Conservation (phyloP, 1,284 basidiomycete genomes). For the Tilletia walkeri region DNA sequence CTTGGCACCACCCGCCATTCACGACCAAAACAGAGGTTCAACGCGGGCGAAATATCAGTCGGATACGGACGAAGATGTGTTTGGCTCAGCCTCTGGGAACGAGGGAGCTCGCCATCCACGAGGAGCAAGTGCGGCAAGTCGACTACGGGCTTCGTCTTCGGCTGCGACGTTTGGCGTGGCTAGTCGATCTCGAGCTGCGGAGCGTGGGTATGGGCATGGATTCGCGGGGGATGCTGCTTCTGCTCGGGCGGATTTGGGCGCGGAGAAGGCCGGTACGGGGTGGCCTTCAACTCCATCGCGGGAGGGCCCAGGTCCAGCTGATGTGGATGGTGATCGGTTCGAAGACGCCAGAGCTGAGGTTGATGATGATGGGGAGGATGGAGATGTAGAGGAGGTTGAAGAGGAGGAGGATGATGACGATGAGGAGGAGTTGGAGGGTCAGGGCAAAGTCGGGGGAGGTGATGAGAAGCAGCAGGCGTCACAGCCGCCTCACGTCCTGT, state of each 20-base stretch:
- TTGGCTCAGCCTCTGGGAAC: background rate
- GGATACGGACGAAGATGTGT: slow-evolving; percentile 4
- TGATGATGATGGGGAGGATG: background rate
- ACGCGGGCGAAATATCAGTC: background rate
- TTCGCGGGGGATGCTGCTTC: slow-evolving; percentile 10
- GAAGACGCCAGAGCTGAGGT: no score
- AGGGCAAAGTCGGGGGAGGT: background rate
- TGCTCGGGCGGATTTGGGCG: slow-evolving; percentile 7
- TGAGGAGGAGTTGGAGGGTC: background rate
- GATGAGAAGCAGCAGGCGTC: no score
- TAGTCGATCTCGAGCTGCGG: background rate
- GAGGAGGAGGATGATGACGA: background rate
- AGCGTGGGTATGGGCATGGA: background rate
- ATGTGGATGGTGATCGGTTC: background rate
- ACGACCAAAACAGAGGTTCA: background rate
- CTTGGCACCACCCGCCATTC: no score
- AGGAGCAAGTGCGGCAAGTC: background rate
- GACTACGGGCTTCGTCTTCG: background rate
- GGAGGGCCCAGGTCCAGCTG: background rate
- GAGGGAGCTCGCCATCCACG: background rate
- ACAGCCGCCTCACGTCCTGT: no score
- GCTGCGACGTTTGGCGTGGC: background rate
- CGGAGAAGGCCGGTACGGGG: background rate
- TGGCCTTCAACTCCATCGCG: slow-evolving; percentile 7
- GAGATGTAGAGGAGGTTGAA: background rate